Percentiles rank a stretch among this genome's conserved stretches.
Evolutionary conservation across 2,329 filamentous ascomycete species (phyloP).

Genomic region (Aspergillus spinulosporus): DNA sequence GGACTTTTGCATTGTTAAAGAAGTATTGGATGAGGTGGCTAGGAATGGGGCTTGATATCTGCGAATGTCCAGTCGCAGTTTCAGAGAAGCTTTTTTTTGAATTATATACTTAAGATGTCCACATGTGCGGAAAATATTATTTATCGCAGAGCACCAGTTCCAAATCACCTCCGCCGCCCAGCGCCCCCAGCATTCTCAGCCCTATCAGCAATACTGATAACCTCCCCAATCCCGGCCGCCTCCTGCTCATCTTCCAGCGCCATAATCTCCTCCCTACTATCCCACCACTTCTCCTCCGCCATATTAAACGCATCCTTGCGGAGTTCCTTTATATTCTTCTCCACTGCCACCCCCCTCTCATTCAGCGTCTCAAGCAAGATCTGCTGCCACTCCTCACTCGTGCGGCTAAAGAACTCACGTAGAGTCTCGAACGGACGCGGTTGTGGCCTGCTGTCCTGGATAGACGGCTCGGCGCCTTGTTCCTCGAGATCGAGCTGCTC

Average conservation of each 20-base stretch:
- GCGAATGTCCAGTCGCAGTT: background rate
- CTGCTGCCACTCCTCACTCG: constrained; percentile 87
- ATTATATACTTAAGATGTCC: background rate
- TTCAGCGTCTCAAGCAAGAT: constrained; percentile 73
- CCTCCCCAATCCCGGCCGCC: constrained; percentile 89
- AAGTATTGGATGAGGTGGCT: constrained; percentile 59
- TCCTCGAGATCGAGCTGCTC: constrained; percentile 42
- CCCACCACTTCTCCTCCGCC: constrained; percentile 98
- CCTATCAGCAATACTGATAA: constrained; percentile 80
- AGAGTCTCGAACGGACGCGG: constrained; percentile 81
- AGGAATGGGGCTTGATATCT: background rate
- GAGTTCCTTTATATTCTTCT: constrained; percentile 81
- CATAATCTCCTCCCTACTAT: constrained; percentile 89
- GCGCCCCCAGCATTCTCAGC: constrained; percentile 53
- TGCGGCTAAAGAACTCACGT: constrained; percentile 88
- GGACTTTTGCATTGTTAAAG: constrained; percentile 65
- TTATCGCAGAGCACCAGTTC: background rate
- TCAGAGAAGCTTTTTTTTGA: background rate
- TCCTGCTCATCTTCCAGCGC: constrained; percentile 94
- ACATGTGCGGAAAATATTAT: too few species aligned
- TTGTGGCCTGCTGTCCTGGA: constrained; percentile 75
- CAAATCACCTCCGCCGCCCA: constrained; percentile 45
- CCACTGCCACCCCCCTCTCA: constrained; percentile 58
- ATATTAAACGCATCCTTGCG: constrained; percentile 86
- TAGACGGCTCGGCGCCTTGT: constrained; percentile 43